Base-by-base conservation (phyloP, 108 stramenopile species). In the Fragilaria radians region DNA sequence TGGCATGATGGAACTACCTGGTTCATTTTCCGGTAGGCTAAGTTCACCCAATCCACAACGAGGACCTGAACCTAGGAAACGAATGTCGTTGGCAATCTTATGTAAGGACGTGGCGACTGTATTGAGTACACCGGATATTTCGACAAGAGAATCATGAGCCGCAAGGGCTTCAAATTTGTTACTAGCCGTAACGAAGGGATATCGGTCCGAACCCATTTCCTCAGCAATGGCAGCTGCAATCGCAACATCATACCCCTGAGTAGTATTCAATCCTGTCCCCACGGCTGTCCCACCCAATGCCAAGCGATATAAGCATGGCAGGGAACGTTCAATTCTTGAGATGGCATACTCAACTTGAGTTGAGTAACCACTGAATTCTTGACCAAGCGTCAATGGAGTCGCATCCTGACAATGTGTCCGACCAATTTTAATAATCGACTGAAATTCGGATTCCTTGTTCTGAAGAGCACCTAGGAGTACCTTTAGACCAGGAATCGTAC, bases 231-330 rank as follows among this genome's bases (percentile, higher is more conserved):
- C 66, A n/a, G 60, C 74, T 5, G 96, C 96, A 73, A 99, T 96
- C 19, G 78, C 83, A 2, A 52, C 86, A 45, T 91, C 97, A 68
- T 96, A 99, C 48, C 96, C 96, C 52, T 82, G 73, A 5, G 57
- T 65, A 9, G 94, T 96, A 70, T 98, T 96, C 32, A 86, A 49
- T 18, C 96, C 95, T 7, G 95, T 97, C 5, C 98, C 98, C 14
- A 99, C 98, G 34, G 98, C 98, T 22, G 98, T 99, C 30, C 98
- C 98, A 46, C 98, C 98, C 28, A 96, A 77, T 2, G 98, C 98
- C 22, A 99, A 78, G 14, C 91, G 74, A 60, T 88, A 85, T 25
- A 99, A 68, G 2, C 78, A 57, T 0, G 83, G 77, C 36, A 97
- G 61, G 27, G 81, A 52, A 5, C 52, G 23, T 59, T 95, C 65